These are phyloP conservation scores for Pseudocercospora vitis DNA, from an alignment of 2,329 filamentous ascomycete species.

Conservation along the genomic window DNA sequence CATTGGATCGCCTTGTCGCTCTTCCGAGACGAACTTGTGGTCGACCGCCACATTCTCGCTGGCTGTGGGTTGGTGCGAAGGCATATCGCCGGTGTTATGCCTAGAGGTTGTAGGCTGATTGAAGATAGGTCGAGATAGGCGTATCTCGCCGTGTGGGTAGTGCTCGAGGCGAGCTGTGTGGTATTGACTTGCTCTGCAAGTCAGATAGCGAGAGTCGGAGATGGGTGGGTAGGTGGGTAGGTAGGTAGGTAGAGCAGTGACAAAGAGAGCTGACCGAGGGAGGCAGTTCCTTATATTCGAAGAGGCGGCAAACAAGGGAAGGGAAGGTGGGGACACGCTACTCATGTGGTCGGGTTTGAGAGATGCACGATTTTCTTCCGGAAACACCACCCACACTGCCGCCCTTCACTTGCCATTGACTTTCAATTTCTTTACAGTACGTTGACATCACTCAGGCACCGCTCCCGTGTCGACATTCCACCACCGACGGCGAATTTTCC, in stretches of 20 bases:
- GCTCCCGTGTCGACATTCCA: no score
- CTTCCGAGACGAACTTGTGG: constrained; percentile 23
- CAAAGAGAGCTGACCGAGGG: neutral
- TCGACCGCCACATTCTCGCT: constrained; percentile 22
- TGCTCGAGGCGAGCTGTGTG: constrained; percentile 7
- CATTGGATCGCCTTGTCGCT: constrained; percentile 10
- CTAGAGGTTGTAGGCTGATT: neutral
- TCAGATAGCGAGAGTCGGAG: neutral
- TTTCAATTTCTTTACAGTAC: neutral
- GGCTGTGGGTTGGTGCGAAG: constrained; percentile 52
- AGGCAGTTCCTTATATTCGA: neutral
- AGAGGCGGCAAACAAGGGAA: constrained; percentile 7
- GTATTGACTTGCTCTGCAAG: constrained; percentile 1
- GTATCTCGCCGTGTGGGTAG: neutral
- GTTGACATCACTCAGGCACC: neutral
- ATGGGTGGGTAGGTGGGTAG: neutral
- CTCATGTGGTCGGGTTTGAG: neutral
- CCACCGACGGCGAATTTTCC: neutral
- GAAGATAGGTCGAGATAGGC: neutral
- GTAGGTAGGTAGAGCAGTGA: neutral
- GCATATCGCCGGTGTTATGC: constrained; percentile 42
- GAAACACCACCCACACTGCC: neutral
- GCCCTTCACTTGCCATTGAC: neutral
- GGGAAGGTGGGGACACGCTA: neutral
- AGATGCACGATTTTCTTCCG: neutral